Conservation (phyloP, 129 eudicot species). For the Scalesia atractyloides region DNA sequence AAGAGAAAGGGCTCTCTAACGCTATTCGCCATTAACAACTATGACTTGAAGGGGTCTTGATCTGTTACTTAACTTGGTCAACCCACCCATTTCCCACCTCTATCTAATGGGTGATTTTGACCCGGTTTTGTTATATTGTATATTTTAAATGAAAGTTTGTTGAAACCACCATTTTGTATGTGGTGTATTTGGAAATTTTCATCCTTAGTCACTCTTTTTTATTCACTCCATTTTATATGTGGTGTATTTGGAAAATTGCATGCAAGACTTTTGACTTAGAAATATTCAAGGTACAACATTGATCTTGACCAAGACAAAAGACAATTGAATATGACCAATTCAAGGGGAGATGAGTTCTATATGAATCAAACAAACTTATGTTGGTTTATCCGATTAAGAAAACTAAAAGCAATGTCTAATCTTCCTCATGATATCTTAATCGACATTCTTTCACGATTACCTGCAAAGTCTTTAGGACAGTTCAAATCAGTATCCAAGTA, state of each 20-base stretch:
- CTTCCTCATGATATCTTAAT: constrained; percentile 36
- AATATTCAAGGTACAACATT: constrained; percentile 15
- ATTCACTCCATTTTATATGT: not conserved
- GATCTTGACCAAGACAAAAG: not conserved
- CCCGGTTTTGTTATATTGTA: too few relatives aligned
- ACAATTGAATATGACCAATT: constrained; percentile 16
- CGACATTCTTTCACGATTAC: constrained; percentile 41
- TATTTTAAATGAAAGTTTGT: too few relatives aligned
- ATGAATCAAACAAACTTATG: not conserved
- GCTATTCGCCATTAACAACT: too few relatives aligned
- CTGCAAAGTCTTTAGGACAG: constrained; percentile 41
- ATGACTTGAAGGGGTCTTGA: not conserved
- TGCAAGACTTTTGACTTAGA: not conserved
- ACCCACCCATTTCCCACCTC: not conserved
- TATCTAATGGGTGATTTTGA: not conserved
- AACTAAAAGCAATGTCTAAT: constrained; percentile 10
- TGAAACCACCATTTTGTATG: too few relatives aligned
- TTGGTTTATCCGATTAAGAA: constrained; percentile 1
- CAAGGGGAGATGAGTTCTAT: constrained; percentile 1
- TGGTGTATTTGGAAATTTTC: too few relatives aligned
- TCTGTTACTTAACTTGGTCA: not conserved
- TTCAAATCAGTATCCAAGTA: constrained; percentile 36
- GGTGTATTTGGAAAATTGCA: too few relatives aligned
- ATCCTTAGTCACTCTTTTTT: too few relatives aligned
- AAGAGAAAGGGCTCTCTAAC: too few relatives aligned